Conservation (phyloP, 306 rosid species). For the Quercus robur region DNA sequence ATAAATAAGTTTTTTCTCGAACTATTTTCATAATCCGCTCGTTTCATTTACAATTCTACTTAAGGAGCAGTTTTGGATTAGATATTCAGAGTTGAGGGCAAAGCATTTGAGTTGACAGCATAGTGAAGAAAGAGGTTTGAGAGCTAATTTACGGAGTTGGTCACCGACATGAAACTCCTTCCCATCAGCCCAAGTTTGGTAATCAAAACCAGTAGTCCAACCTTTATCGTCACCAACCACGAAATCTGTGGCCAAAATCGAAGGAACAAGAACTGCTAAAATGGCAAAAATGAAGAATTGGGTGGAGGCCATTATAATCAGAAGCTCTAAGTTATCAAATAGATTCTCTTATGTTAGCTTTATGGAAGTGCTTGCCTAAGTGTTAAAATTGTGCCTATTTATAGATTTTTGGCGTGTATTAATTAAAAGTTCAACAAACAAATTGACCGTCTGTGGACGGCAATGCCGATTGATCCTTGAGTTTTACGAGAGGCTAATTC, state of each 20-base stretch:
- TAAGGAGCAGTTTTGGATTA: too few species aligned
- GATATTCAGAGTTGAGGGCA: too few species aligned
- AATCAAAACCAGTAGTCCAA: slow-evolving; percentile 37
- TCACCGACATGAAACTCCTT: slow-evolving; percentile 45
- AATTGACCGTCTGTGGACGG: too few species aligned
- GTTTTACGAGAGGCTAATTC: too few species aligned
- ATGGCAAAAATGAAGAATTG: slow-evolving; percentile 22
- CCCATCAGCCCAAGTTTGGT: slow-evolving; percentile 40
- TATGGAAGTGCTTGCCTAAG: background rate
- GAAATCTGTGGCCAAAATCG: slow-evolving; percentile 23
- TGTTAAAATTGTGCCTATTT: background rate
- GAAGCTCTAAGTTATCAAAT: background rate
- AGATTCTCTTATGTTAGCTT: background rate
- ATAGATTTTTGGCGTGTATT: background rate
- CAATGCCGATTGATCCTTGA: too few species aligned
- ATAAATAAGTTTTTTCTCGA: too few species aligned
- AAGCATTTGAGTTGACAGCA: too few species aligned
- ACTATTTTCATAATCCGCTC: too few species aligned
- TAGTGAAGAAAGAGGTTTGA: background rate
- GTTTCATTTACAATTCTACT: too few species aligned
- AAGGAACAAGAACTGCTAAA: slow-evolving; percentile 23
- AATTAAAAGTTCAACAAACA: too few species aligned
- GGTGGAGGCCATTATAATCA: slow-evolving; percentile 27
- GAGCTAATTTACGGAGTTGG: slow-evolving; percentile 34
- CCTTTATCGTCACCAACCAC: slow-evolving; percentile 41